Base-by-base conservation (phyloP, 2,329 filamentous ascomycete genomes). In the Colletotrichum brevisporum region DNA sequence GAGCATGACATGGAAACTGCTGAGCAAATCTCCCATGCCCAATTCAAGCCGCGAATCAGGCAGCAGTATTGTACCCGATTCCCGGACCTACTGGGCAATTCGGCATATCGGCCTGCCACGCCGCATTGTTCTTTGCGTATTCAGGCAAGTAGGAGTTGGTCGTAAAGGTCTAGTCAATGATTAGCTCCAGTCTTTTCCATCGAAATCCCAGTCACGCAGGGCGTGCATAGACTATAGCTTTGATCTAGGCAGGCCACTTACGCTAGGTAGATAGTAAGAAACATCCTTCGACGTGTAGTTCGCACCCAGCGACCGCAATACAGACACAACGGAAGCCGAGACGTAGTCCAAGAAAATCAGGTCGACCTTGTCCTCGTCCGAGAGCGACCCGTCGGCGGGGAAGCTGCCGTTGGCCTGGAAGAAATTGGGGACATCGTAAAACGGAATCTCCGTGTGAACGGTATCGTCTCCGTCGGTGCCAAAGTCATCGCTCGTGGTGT, bases 401-500 rank as follows among this genome's bases (percentile, higher is more conserved):
- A 88, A 87, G 0, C 82, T 84, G 6, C 77, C 85, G 16, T 83
- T 81, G 3, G 81, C 82, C 73, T 86, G 83, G 72, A 87, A 84
- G 72, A 85, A 85, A 69, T 83, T 80, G 5, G 87, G 86, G 51
- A 85, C 80, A 1, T 73, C 52, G 77, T 84, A 87, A 63, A 79
- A 74, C 1, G 85, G 81, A 51, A 88, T 86, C 8, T 64, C 59
- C 4, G 79, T 78, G 76, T 89, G 87, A 6, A 81, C 73, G 0
- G 87, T 89, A 70, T 90, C 88, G 72, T 89, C 88, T 16, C 76
- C 79, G 56, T 84, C 87, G 3, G 76, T 81, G 58, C 87, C 88
- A 72, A 88, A 89, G 74, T 89, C 88, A 70, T 90, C 88, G 2
- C 74, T 81, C 0, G 88, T 90, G 3, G 81, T 83, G 75, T 89